A percentile compares a stretch with the other conserved stretches of the same genome.
phyloP scores from a whole-genome alignment of 768 basidiomycete genomes.

The Amanita pallidorosea region DNA sequence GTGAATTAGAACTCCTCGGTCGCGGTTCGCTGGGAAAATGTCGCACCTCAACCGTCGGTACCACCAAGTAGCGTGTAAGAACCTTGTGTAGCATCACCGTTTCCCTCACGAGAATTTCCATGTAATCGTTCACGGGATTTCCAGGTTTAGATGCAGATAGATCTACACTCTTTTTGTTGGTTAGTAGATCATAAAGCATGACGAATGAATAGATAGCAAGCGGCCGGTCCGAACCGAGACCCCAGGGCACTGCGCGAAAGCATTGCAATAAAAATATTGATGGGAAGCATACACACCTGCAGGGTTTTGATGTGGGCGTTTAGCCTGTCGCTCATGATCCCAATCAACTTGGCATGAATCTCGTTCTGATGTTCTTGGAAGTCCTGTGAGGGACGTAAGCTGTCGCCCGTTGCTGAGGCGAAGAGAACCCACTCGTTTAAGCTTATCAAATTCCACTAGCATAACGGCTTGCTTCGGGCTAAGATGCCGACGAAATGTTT shows the following conservation, averaged over 20 bases:
- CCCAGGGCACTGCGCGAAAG: background rate
- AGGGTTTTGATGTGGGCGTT: constrained; percentile 76
- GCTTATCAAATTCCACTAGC: constrained; percentile 95
- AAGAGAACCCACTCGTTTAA: constrained; percentile 67
- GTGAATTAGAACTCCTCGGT: constrained; percentile 1
- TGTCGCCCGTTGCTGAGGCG: constrained; percentile 5
- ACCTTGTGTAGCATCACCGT: constrained; percentile 95
- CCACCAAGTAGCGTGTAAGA: constrained; percentile 78
- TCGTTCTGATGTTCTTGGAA: constrained; percentile 99
- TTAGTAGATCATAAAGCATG: background rate
- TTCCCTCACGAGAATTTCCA: constrained; percentile 89
- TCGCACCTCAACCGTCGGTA: constrained; percentile 73
- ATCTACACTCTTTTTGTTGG: constrained; percentile 47
- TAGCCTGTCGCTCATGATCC: constrained; percentile 96
- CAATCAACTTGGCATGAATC: constrained; percentile 94
- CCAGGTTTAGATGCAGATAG: constrained; percentile 60
- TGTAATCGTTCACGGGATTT: constrained; percentile 76
- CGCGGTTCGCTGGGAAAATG: constrained; percentile 7
- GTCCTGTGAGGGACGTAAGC: constrained; percentile 40
- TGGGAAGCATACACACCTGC: constrained; percentile 36
- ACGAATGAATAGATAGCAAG: background rate
- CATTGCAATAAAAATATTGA: background rate
- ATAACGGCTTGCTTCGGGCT: constrained; percentile 94
- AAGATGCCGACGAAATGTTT: constrained; percentile 88
- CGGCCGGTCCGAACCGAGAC: background rate